These are phyloP conservation scores for Neoarthrinium moseri DNA, from an alignment of 2,329 filamentous ascomycete genomes.

Conservation along the genomic window DNA sequence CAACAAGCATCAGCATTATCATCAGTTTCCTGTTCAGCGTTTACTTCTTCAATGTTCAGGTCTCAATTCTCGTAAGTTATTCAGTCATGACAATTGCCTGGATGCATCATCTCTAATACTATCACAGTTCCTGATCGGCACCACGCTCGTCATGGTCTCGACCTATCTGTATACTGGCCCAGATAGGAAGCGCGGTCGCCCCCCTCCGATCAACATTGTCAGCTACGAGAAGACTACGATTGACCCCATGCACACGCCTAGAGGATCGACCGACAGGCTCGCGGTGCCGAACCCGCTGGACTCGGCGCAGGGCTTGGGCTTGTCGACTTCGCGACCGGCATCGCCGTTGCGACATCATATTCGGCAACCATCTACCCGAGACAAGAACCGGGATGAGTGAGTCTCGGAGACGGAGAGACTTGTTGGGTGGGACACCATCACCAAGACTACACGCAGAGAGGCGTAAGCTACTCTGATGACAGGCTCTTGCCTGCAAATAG, in stretches of 20 bases:
- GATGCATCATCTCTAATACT: not conserved
- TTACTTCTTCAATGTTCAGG: slow-evolving; percentile 77
- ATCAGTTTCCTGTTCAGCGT: slow-evolving; percentile 84
- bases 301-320: slow-evolving; percentile 23
- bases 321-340: slow-evolving; percentile 30
- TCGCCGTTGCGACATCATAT: slow-evolving; percentile 29
- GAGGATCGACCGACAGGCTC: slow-evolving; percentile 23
- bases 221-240: slow-evolving; percentile 74
- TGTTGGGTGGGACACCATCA: no score
- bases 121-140: slow-evolving; percentile 76
- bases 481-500: not conserved
- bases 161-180: slow-evolving; percentile 82
- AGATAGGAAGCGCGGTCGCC: slow-evolving; percentile 58
- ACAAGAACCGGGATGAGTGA: slow-evolving; percentile 28
- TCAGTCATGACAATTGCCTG: not conserved
- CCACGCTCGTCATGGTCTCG: slow-evolving; percentile 72
- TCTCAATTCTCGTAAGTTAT: slow-evolving; percentile 67
- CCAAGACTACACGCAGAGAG: no score
- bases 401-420: not conserved
- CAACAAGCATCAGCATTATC: slow-evolving; percentile 87
- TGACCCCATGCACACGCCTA: slow-evolving; percentile 37
- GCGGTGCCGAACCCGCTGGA: slow-evolving; percentile 28
- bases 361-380: slow-evolving; percentile 22
- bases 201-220: slow-evolving; percentile 67
- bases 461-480: no score